phyloP scores from a whole-genome alignment of 2,329 filamentous ascomycete species.

The Pyrenophora tritici-repentis region DNA sequence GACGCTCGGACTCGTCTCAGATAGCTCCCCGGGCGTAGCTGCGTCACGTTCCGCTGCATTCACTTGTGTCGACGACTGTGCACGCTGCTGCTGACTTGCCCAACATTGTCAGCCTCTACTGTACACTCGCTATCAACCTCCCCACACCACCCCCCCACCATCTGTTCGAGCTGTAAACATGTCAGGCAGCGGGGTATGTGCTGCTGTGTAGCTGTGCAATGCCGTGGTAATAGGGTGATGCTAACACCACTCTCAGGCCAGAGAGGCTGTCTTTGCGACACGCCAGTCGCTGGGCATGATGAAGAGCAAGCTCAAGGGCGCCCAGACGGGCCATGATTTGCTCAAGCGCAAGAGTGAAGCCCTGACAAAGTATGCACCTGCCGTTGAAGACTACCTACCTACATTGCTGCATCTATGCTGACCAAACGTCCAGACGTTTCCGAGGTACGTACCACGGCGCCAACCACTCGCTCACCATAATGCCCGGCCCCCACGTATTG shows the following conservation, averaged over 20 bases:
- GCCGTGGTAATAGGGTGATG: constrained; percentile 16
- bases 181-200: constrained; percentile 60
- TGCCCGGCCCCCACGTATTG: constrained; percentile 7
- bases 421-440: constrained; percentile 68
- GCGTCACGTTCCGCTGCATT: constrained; percentile 23
- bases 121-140: constrained; percentile 3
- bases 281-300: constrained; percentile 95
- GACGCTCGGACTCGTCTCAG: constrained; percentile 10
- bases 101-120: constrained; percentile 7
- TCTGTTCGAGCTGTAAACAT: constrained; percentile 45
- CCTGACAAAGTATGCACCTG: constrained; percentile 78
- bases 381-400: constrained; percentile 1
- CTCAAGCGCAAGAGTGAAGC: constrained; percentile 98
- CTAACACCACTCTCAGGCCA: constrained; percentile 64
- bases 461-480: constrained; percentile 5
- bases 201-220: constrained; percentile 17
- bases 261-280: constrained; percentile 96
- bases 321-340: constrained; percentile 80
- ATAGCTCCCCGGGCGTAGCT: constrained; percentile 20
- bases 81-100: constrained; percentile 4
- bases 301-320: constrained; percentile 95
- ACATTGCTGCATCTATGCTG: constrained; percentile 15
- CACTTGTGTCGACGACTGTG: constrained; percentile 8
- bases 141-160: constrained; percentile 1
- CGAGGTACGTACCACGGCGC: constrained; percentile 70